phyloP scores from a whole-genome alignment of 148 eudicot genomes.

The Camellia japonica region DNA sequence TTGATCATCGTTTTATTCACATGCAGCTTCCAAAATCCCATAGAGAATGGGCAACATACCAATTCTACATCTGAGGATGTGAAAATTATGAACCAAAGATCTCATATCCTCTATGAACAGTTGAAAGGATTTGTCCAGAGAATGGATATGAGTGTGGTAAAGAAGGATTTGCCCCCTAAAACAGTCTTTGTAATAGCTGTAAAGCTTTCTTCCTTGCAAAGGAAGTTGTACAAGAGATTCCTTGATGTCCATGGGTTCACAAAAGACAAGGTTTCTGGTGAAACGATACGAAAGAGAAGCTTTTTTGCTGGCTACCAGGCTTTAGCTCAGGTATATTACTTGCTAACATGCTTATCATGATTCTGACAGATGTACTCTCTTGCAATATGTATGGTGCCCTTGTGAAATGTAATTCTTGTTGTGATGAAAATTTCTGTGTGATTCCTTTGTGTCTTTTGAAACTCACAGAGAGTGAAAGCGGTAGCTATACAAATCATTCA shows the following conservation, averaged over 20 bases:
- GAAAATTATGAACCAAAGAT: slow-evolving; percentile 94
- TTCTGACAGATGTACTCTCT: not conserved
- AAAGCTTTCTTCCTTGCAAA: slow-evolving; percentile 82
- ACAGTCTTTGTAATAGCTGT: slow-evolving; percentile 92
- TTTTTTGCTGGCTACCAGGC: slow-evolving; percentile 93
- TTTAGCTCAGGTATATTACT: slow-evolving; percentile 71
- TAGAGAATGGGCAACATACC: slow-evolving; percentile 90
- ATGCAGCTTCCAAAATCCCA: slow-evolving; percentile 92
- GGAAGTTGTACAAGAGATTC: slow-evolving; percentile 74
- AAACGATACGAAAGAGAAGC: slow-evolving; percentile 54
- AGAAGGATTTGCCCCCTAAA: slow-evolving; percentile 92
- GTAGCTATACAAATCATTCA: not conserved
- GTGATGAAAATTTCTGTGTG: not conserved
- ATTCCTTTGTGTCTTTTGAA: not conserved
- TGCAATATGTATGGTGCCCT: not conserved
- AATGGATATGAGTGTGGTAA: slow-evolving; percentile 96
- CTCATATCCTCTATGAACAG: slow-evolving; percentile 91
- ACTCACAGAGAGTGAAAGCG: not conserved
- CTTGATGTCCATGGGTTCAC: slow-evolving; percentile 87
- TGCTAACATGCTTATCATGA: slow-evolving; percentile 1
- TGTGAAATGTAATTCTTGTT: not conserved
- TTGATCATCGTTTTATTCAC: slow-evolving; percentile 15
- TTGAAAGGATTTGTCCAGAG: slow-evolving; percentile 96
- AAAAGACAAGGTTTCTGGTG: slow-evolving; percentile 53
- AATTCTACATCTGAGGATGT: slow-evolving; percentile 89